phyloP scores from a whole-genome alignment of 129 eudicot genomes.

The Heracleum sosnowskyi region DNA sequence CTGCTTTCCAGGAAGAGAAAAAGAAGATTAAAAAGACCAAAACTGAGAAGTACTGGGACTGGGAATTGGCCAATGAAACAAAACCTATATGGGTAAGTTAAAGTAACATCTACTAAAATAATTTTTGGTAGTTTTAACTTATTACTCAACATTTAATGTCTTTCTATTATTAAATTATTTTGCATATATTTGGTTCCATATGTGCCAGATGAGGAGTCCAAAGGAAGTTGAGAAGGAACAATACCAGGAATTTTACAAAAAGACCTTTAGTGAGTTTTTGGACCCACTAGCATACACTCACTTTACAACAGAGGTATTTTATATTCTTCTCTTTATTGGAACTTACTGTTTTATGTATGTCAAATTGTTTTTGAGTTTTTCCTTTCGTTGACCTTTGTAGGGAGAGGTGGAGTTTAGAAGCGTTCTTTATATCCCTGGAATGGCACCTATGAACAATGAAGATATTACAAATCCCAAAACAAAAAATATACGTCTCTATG shows the following conservation, averaged over 20 bases:
- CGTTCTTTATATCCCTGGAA: constrained; percentile 84
- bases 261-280: constrained; percentile 75
- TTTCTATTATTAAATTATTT: background rate
- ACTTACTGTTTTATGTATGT: background rate
- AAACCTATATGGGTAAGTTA: constrained; percentile 89
- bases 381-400: constrained; percentile 27
- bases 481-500: constrained; percentile 88
- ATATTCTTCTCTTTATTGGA: background rate
- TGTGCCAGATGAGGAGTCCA: constrained; percentile 67
- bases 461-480: constrained; percentile 85
- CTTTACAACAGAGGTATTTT: constrained; percentile 87
- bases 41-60: constrained; percentile 97
- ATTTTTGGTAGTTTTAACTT: background rate
- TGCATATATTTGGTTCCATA: background rate
- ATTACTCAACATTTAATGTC: background rate
- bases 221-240: constrained; percentile 87
- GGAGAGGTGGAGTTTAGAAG: constrained; percentile 98
- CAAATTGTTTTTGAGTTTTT: background rate
- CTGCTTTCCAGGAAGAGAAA: constrained; percentile 57
- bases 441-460: constrained; percentile 95
- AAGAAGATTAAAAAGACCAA: constrained; percentile 72
- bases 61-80: constrained; percentile 95
- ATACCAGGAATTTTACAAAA: constrained; percentile 86
- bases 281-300: constrained; percentile 80
- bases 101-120: background rate